These are phyloP conservation scores for Arthrobotrys iridis DNA, from an alignment of 2,329 filamentous ascomycete genomes.

Conservation along the genomic window DNA sequence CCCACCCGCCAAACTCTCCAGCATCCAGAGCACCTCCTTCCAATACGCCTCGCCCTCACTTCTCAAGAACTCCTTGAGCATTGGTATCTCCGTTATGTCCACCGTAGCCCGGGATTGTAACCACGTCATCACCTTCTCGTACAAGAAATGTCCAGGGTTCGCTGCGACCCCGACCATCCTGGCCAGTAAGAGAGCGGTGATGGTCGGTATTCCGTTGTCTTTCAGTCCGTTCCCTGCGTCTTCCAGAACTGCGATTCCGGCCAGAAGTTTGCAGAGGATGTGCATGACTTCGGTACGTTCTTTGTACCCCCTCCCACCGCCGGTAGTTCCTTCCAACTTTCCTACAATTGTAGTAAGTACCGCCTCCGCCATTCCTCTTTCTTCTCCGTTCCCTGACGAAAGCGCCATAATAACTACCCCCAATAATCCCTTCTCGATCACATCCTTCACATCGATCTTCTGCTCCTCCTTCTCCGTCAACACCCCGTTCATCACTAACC, in stretches of 20 bases:
- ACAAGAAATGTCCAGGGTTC: constrained; percentile 56
- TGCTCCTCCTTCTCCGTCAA: constrained; percentile 22
- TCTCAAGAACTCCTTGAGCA: constrained; percentile 53
- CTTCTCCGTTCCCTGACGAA: constrained; percentile 43
- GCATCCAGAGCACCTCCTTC: constrained; percentile 56
- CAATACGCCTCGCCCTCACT: constrained; percentile 54
- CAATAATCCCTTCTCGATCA: constrained; percentile 55
- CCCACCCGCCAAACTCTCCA: constrained; percentile 53
- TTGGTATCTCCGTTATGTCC: constrained; percentile 57
- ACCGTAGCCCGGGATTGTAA: constrained; percentile 54
- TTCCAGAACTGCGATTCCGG: constrained; percentile 41
- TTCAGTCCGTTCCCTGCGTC: constrained; percentile 12
- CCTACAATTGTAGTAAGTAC: constrained; percentile 51
- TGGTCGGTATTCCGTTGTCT: constrained; percentile 54
- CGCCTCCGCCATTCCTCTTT: constrained; percentile 55
- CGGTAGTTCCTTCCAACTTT: constrained; percentile 53
- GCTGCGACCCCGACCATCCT: constrained; percentile 52
- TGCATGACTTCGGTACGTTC: constrained; percentile 56
- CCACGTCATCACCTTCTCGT: constrained; percentile 57
- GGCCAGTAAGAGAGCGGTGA: constrained; percentile 55
- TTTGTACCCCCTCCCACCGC: constrained; percentile 47
- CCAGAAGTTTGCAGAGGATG: constrained; percentile 56
- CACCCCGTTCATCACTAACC: constrained; percentile 30
- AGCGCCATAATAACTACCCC: constrained; percentile 55
- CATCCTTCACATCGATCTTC: constrained; percentile 53